phyloP scores from a whole-genome alignment of 768 basidiomycete species.

The Naganishia kalamii region DNA sequence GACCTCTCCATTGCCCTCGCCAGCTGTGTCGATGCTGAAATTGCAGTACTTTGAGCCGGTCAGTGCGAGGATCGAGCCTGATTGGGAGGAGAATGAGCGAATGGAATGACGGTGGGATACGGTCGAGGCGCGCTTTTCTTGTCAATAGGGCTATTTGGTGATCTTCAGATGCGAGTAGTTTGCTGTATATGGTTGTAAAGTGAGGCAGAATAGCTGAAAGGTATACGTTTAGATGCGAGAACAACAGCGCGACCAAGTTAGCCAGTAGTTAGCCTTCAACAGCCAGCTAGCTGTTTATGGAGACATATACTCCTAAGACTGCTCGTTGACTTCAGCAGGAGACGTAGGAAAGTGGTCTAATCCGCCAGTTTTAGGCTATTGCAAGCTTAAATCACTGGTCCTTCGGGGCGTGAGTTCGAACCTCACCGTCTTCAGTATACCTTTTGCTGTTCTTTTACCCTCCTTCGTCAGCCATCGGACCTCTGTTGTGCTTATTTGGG shows the following conservation, averaged over 20 bases:
- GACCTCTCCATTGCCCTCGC: background rate
- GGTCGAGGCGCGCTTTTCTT: no score
- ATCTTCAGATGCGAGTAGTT: no score
- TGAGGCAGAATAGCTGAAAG: no score
- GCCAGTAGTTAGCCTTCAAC: no score
- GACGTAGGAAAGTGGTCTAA: constrained; percentile 23
- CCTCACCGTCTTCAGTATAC: constrained; percentile 17
- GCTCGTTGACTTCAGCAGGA: no score
- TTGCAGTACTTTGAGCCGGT: background rate
- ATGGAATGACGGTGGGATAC: no score
- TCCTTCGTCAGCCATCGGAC: background rate
- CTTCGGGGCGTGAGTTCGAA: constrained; percentile 24
- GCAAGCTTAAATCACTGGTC: constrained; percentile 10
- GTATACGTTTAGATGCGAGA: no score
- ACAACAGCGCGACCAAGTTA: no score
- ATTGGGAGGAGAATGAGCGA: background rate
- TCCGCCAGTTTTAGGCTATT: constrained; percentile 16
- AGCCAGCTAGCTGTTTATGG: no score
- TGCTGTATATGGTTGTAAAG: no score
- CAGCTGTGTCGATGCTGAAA: background rate
- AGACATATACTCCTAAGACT: no score
- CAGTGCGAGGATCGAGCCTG: background rate
- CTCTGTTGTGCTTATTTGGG: background rate
- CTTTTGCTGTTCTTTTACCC: background rate
- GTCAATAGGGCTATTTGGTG: no score